Evolutionary conservation across 2,329 filamentous ascomycete species (phyloP), one percentile per base, ranked within the genome.

Genomic region (Botrytis tulipae): DNA sequence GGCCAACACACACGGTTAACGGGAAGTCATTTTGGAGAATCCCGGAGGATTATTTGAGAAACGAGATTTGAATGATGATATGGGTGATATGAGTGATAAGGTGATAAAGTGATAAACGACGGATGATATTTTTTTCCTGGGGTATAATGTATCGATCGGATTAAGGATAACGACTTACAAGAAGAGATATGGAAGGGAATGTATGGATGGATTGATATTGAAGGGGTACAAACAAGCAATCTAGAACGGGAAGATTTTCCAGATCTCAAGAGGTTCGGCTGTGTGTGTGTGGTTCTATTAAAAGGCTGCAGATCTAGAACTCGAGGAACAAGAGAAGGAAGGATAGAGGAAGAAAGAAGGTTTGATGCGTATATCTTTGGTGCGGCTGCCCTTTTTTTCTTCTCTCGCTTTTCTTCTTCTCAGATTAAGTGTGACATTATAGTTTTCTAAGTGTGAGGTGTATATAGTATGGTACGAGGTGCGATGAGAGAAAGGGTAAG

Each of bases 251-350:
- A 42, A 57, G 65, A 22, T 20, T 62, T 42, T 69, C 66, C 32
- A 57, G 48, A 32, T 57, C 20, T 42, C 14, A 25, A 69, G 46
- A 35, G 65, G 42, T 54, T 22, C 51, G 46, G 65, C 65, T 67
- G 51, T 77, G 74, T 44, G 51, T 77, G 74, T 46, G 51, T 44
- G 35, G 37, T 40, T 69, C 63, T 67, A 42, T 44, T 37, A 16
- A 59, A 51, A 37, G 69, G 40, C 14, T 46, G 48, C 29, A 51
- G 40, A 71, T 71, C 57, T 71, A 62, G 57, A 62, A 63, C 60
- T 61, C 35, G 57, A 65, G 32, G 37, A 48, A 71, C 42, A 48
- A 51, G 42, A 40, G 57, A 51, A 63, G 35, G 48, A 48, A 57
- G 54, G 22, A 48, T 57, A 57, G 48, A 57, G 48, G 29, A 42